These are phyloP conservation scores for Larix sibirica DNA, from an alignment of 83 land plant genomes.

Conservation along the genomic window DNA sequence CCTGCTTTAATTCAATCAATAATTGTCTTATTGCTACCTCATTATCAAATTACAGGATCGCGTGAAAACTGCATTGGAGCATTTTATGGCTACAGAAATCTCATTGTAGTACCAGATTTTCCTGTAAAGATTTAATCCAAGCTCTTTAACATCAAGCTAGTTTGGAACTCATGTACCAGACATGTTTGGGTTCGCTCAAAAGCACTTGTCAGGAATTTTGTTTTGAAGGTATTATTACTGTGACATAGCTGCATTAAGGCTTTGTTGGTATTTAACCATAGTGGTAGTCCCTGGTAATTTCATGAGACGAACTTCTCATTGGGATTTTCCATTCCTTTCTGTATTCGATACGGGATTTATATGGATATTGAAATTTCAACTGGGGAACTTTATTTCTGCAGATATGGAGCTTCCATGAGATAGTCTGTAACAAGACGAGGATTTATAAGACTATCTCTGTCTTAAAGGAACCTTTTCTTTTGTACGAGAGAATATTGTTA, in stretches of 20 bases:
- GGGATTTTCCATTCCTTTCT: too few species aligned
- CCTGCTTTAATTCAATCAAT: background rate
- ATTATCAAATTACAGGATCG: constrained; percentile 53
- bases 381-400: constrained; percentile 4
- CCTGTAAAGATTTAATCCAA: background rate
- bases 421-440: too few species aligned
- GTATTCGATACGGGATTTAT: background rate
- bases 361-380: background rate
- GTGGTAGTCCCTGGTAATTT: constrained; percentile 1
- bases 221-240: background rate
- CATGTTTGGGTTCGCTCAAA: background rate
- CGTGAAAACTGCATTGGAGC: constrained; percentile 65
- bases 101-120: background rate
- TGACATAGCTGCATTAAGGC: constrained; percentile 4
- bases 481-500: too few species aligned
- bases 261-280: background rate
- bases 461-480: too few species aligned
- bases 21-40: background rate
- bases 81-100: constrained; percentile 26
- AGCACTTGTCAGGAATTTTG: background rate
- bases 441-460: too few species aligned
- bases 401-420: constrained; percentile 3
- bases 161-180: background rate
- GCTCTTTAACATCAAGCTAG: background rate
- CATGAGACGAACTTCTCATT: background rate